These are phyloP conservation scores for Selaginella moellendorffii DNA, from an alignment of 75 land plant species.

Conservation along the genomic window DNA sequence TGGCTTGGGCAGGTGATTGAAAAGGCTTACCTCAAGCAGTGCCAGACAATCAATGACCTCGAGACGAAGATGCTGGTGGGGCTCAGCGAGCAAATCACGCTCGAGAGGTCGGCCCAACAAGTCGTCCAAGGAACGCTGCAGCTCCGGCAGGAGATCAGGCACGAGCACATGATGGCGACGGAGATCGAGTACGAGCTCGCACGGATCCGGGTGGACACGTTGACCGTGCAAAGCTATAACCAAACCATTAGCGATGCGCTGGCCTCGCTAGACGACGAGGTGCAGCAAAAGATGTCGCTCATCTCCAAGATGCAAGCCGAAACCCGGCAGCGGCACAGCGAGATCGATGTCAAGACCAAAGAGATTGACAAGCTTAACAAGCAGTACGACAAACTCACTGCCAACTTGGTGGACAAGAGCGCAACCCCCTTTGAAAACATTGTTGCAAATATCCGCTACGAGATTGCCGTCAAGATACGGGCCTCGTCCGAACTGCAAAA, in stretches of 20 bases:
- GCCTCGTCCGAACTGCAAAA: constrained; percentile 21
- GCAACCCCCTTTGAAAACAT: constrained; percentile 25
- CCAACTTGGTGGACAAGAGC: constrained; percentile 11
- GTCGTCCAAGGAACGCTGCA: constrained; percentile 8
- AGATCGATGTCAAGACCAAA: constrained; percentile 25
- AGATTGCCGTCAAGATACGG: constrained; percentile 13
- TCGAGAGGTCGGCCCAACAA: constrained; percentile 22
- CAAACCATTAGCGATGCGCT: constrained; percentile 15
- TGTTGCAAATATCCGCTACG: constrained; percentile 17
- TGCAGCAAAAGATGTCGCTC: constrained; percentile 15
- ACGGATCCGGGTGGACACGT: constrained; percentile 17
- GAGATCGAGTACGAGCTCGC: constrained; percentile 23
- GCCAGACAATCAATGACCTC: constrained; percentile 11
- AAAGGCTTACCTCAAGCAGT: constrained; percentile 10
- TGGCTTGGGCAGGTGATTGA: constrained; percentile 12
- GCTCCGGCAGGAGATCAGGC: constrained; percentile 12
- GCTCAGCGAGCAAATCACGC: constrained; percentile 17
- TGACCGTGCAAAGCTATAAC: constrained; percentile 18
- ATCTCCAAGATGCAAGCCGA: constrained; percentile 20
- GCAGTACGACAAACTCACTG: constrained; percentile 20
- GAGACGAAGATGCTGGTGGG: constrained; percentile 18
- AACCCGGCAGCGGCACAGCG: constrained; percentile 14
- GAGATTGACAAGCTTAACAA: constrained; percentile 23
- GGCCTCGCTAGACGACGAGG: constrained; percentile 11
- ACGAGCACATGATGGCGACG: constrained; percentile 22